Evolutionary conservation across 345 rosid species (phyloP), one percentile per base, ranked within the genome.

Genomic region (Ceriops tagal): DNA sequence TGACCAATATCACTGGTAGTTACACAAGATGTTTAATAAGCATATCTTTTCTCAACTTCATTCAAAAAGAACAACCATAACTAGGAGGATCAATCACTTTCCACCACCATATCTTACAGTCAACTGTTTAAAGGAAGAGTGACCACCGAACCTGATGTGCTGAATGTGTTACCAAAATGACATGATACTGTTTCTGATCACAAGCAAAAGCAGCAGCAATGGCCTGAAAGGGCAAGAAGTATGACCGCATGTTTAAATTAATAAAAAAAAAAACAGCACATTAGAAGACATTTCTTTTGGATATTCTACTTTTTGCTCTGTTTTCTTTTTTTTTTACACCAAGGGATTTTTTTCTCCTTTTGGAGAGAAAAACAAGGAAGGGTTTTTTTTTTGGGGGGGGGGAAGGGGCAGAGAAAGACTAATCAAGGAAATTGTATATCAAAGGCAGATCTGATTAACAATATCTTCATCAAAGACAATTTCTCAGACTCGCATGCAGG

Each of bases 141-240:
- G 28, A 56, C 24, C 27, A 26, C 11, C 13, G 24, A 71, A 90
- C 98, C 93, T 85, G 74, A 71, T 93, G 98, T 34, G 90, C 89
- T 10, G 78, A 83, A 80, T 90, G 98, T 63, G 96, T 83, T 56
- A 90, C 78, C n/a, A 90, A 75, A 74, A 85, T 65, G 58, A 87
- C 96, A 62, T 73, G 22, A 80, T 87, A 82, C 3, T 68, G 80
- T 71, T 19, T 78, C 83, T 81, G 84, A 39, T 86, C 88, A 57
- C 73, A 61, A 69, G 89, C 87, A 65, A 93, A 91, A 76, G 92
- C 92, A 39, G 89, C 87, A 3, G 96, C 90, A 49, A 89, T 79
- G 69, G 92, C 96, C 98, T 92, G 87, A 64, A 70, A 60, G 67
- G 18, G 51, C 53, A 20, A 71, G 37, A 26, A 55, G 4, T 34